Evolutionary conservation across 2,329 filamentous ascomycete species (phyloP).

Genomic region (Fusarium mexicanum): DNA sequence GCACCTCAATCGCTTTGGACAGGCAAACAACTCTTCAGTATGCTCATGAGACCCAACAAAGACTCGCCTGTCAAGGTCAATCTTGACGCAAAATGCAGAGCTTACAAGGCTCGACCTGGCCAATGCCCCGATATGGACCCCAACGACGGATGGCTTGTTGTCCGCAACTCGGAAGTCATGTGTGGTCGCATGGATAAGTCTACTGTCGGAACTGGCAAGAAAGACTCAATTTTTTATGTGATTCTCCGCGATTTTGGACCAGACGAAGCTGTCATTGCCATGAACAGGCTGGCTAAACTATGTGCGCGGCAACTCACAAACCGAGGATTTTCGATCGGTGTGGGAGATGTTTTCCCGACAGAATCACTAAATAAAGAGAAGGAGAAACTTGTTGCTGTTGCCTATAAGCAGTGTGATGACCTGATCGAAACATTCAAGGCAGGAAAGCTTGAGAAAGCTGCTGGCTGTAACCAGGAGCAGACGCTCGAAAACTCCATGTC

Average conservation of each 20-base stretch:
- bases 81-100: conserved; percentile 89
- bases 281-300: conserved; percentile 93
- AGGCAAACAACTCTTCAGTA: conserved; percentile 94
- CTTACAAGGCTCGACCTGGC: conserved; percentile 72
- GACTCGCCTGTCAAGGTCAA: conserved; percentile 87
- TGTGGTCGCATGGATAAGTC: conserved; percentile 98
- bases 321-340: conserved; percentile 94
- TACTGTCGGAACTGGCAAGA: conserved; percentile 96
- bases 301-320: conserved; percentile 90
- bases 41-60: conserved; percentile 89
- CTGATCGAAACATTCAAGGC: conserved; percentile 83
- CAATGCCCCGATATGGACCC: conserved; percentile 77
- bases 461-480: conserved; percentile 90
- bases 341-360: conserved; percentile 92
- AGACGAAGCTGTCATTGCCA: conserved; percentile 85
- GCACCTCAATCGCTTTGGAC: conserved; percentile 89
- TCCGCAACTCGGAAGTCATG: conserved; percentile 97
- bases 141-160: conserved; percentile 89
- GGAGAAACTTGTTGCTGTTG: conserved; percentile 76
- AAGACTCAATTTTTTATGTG: conserved; percentile 97
- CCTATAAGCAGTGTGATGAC: conserved; percentile 84
- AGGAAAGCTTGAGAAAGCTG: conserved; percentile 83
- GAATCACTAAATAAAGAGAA: conserved; percentile 76
- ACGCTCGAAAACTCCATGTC: conserved; percentile 92
- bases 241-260: conserved; percentile 95